Percentiles rank a stretch among this genome's conserved stretches.
These are phyloP conservation scores for Erysiphe neolycopersici DNA, from an alignment of 2,329 filamentous ascomycete genomes.

Conservation along the genomic window DNA sequence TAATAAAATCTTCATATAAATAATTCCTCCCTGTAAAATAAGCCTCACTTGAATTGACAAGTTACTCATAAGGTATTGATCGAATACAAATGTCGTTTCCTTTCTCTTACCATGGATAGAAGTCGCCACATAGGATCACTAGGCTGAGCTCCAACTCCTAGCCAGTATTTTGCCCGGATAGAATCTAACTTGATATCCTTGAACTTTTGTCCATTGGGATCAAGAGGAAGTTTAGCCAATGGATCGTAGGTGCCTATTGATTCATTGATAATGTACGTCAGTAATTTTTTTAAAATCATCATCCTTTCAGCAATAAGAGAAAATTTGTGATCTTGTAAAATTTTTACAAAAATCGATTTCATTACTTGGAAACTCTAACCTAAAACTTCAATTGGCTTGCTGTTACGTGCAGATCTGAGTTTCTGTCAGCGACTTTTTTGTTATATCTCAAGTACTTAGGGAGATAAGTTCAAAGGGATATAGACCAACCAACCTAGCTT, in stretches of 20 bases:
- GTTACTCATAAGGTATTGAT: too few species aligned
- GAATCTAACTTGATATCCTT: constrained; percentile 83
- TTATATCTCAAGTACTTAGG: too few species aligned
- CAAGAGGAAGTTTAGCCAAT: constrained; percentile 33
- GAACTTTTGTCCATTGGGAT: constrained; percentile 37
- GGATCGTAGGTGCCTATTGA: constrained; percentile 36
- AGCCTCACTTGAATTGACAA: too few species aligned
- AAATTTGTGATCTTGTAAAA: too few species aligned
- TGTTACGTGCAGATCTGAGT: constrained; percentile 55
- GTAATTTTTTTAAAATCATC: too few species aligned
- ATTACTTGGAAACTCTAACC: constrained; percentile 15
- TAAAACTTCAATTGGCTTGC: constrained; percentile 78
- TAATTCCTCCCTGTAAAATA: too few species aligned
- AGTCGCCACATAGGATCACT: constrained; percentile 73
- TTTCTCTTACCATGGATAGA: constrained; percentile 40
- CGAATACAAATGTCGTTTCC: too few species aligned
- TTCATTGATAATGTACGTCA: too few species aligned
- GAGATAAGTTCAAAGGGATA: not conserved
- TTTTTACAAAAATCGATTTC: too few species aligned
- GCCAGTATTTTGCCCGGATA: constrained; percentile 70
- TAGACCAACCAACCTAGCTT: constrained; percentile 41
- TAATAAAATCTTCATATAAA: too few species aligned
- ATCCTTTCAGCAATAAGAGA: too few species aligned
- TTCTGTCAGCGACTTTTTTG: not conserved
- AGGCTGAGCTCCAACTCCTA: constrained; percentile 88